Conservation (phyloP, 371 early-diverging fungal genomes). For the Rhizopus sp. region DNA sequence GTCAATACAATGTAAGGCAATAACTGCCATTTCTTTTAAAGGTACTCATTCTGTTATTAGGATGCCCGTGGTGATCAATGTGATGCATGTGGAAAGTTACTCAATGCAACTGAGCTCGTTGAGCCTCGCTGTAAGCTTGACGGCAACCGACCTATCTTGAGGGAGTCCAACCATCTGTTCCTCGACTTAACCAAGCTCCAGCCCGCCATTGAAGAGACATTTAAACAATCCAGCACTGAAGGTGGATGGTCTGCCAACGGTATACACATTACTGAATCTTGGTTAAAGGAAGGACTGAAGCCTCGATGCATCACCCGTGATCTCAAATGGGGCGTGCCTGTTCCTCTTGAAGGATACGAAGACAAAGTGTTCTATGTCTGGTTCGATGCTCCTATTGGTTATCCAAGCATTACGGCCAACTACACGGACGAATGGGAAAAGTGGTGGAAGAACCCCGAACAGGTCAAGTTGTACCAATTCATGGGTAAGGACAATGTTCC, state of each 20-base stretch:
- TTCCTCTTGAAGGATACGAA: slow-evolving; percentile 90
- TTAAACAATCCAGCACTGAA: slow-evolving; percentile 64
- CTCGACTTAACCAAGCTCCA: slow-evolving; percentile 88
- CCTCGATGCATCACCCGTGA: slow-evolving; percentile 99
- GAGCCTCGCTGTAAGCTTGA: slow-evolving; percentile 97
- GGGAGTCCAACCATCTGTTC: slow-evolving; percentile 94
- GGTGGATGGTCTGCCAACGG: slow-evolving; percentile 94
- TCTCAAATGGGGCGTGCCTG: slow-evolving; percentile 99
- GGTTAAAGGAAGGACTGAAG: slow-evolving; percentile 97
- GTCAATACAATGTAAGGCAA: slow-evolving; percentile 71
- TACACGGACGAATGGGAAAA: slow-evolving; percentile 93
- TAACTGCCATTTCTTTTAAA: not conserved
- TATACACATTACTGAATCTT: slow-evolving; percentile 89
- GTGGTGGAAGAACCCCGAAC: slow-evolving; percentile 98
- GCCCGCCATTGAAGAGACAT: slow-evolving; percentile 72
- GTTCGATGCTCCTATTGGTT: slow-evolving; percentile 99
- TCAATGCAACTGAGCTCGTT: slow-evolving; percentile 94
- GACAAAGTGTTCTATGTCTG: slow-evolving; percentile 99
- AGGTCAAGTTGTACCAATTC: slow-evolving; percentile 97
- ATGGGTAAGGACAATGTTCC: slow-evolving; percentile 99
- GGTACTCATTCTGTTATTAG: slow-evolving; percentile 9
- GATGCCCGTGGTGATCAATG: slow-evolving; percentile 99
- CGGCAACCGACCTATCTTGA: slow-evolving; percentile 77
- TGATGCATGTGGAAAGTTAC: slow-evolving; percentile 93
- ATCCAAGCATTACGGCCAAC: slow-evolving; percentile 95